Base-by-base conservation (phyloP, 1,284 basidiomycete species). In the Marasmius tenuissimus region DNA sequence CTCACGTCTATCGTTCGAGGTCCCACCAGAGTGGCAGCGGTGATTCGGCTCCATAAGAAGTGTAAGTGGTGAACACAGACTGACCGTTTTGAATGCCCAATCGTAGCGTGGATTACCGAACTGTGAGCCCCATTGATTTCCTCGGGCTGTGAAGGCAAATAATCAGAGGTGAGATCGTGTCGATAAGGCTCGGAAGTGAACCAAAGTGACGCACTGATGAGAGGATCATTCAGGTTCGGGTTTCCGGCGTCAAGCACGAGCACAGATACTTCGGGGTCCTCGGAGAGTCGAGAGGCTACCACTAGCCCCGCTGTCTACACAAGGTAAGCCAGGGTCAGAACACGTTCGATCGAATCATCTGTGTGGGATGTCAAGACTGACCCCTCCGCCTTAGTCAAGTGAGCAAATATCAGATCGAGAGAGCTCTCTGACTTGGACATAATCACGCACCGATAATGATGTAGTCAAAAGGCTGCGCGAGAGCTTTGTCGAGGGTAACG, bases 231-330 rank as follows among this genome's bases (percentile, higher is more conserved):
- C 16, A 58, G 39, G 45, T 61, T 60, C 16, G 59, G n/a, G 12
- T 69, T 64, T 27, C 75, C 77, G 27, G 72, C 72, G 66, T 77
- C 75, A 6, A 77, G 61, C 12, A 76, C 72, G 3, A 73, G 67
- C 14, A 76, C 69, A 12, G 75, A 74, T 16, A 69, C 67, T n/a
- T 66, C 62, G 1, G 76, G 60, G 63, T 84, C 77, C 55, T 82
- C 80, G 0, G 78, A 72, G 33, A 86, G 69, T 6, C 83, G 74
- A 34, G 72, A 69, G 4, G 83, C 84, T 1, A 85, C 71, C 0
- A 78, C 78, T 12, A 81, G 71, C 10, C 83, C 84, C 0, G 78
- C 76, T 4, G 83, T 74, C 66, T 62, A 39, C 12, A 11, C 18
- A 47, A 20, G 35, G 16, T 33, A 35, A 9, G 27, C 27, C 27